Base-by-base conservation (phyloP, 2,329 filamentous ascomycete species). In the Fusarium irregulare region DNA sequence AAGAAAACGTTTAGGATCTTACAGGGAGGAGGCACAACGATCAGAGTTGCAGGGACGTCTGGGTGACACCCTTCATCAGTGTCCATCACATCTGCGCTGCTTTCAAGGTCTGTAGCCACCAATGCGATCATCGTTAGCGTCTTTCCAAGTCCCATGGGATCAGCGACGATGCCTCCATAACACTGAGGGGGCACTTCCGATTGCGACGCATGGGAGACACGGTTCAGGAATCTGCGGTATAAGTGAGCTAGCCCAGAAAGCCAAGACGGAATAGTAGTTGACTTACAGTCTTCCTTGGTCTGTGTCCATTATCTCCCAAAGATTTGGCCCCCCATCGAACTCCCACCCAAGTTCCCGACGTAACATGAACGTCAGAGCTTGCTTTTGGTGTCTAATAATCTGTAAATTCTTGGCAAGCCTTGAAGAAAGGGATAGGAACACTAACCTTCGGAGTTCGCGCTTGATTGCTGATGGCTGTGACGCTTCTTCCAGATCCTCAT, bases 121-220 rank as follows among this genome's bases (percentile, higher is more conserved):
- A 85, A 59, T 1, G 82, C 71, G 27, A 85, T 80, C 79, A 84
- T 83, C 0, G 79, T 79, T 1, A 84, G 62, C 1, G 83, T 83
- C 56, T 85, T 85, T 0, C 83, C 83, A 0, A 84, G 71, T 1
- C 83, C 83, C 83, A 85, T 85, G 0, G 79, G 76, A 60, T 85
- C 83, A 2, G 82, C 83, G 23, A 85, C 73, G n/a, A 84, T 81
- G 2, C 83, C 83, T 0, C 83, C 83, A 12, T 72, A 74, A n/a
- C 83, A 83, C 0, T 73, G 40, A 4, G 73, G 63, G 0, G 82
- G 82, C 1, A 75, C 68, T 6, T 82, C 75, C 0, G 3, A 0
- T 42, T 81, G 77, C 12, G 44, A 42, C 0, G 61, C 45, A 1
- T 73, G 65, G 2, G 79, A 79, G 0, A 83, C 64, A 4, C 70